Percentiles rank a stretch among this genome's conserved stretches.
phyloP scores from a whole-genome alignment of 805 yeast genomes.

The Nakazawaea ernobii region DNA sequence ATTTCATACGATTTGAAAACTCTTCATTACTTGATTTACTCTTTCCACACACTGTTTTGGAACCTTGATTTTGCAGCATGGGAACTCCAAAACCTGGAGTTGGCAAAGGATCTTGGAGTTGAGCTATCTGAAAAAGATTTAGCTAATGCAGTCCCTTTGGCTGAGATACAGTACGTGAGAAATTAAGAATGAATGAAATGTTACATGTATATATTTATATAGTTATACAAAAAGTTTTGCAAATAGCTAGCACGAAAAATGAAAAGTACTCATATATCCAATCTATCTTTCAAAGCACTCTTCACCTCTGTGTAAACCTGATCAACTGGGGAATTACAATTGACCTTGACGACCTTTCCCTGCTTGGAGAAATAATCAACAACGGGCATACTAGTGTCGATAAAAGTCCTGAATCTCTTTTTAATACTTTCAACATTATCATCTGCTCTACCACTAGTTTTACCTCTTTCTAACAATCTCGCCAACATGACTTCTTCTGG shows the following conservation, averaged over 20 bases:
- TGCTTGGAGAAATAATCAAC: conserved; percentile 74
- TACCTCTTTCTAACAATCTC: conserved; percentile 84
- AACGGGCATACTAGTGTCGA: conserved; percentile 91
- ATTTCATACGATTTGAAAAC: not conserved
- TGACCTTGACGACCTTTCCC: conserved; percentile 69
- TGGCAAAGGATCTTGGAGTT: not conserved
- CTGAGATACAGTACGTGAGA: no score
- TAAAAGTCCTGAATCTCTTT: conserved; percentile 81
- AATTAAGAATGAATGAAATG: not conserved
- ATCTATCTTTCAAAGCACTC: conserved; percentile 49
- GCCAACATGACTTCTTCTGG: conserved; percentile 78
- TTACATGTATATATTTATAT: not conserved
- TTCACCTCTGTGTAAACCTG: conserved; percentile 67
- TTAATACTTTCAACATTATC: conserved; percentile 88
- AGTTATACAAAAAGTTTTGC: no score
- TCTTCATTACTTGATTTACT: not conserved
- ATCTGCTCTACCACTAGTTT: conserved; percentile 91
- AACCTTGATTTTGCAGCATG: not conserved
- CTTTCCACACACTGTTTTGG: conserved; percentile 6
- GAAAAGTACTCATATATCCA: conserved; percentile 3
- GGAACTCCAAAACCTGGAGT: not conserved
- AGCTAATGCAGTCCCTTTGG: not conserved
- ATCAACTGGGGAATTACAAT: conserved; percentile 78
- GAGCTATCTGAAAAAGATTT: not conserved
- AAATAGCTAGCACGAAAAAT: not conserved